Evolutionary conservation across 1,284 basidiomycete genomes (phyloP).

Genomic region (Coriolopsis trogii): DNA sequence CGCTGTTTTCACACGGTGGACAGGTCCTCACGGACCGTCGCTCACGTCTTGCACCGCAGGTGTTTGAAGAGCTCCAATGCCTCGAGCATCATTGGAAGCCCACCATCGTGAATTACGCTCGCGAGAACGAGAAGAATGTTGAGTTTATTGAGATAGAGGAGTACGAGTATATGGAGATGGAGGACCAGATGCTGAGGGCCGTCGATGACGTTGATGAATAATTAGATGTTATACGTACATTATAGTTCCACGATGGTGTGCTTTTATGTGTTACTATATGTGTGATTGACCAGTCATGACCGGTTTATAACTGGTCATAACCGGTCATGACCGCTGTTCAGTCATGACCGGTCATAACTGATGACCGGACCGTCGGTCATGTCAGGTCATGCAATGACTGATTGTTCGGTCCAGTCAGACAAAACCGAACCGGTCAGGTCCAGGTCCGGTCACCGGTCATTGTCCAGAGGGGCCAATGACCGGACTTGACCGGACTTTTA

Average conservation of each 20-base stretch:
- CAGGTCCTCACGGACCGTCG: constrained; percentile 1
- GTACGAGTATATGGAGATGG: not conserved
- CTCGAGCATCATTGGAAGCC: constrained; percentile 3
- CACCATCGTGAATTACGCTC: constrained; percentile 3
- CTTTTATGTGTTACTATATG: not conserved
- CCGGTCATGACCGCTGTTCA: not conserved
- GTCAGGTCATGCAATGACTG: not conserved
- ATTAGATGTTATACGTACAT: not conserved
- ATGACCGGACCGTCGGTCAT: not conserved
- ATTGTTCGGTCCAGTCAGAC: not conserved
- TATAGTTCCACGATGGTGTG: not conserved
- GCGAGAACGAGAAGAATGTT: not conserved
- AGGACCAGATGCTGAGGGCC: not conserved
- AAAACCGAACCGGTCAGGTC: not conserved
- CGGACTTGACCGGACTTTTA: constrained; percentile 3
- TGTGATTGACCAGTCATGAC: not conserved
- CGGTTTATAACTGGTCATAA: not conserved
- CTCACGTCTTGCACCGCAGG: constrained; percentile 4
- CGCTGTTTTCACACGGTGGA: constrained; percentile 7
- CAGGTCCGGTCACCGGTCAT: not conserved
- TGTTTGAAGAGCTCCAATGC: constrained; percentile 5
- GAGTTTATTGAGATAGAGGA: constrained; percentile 3
- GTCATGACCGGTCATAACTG: not conserved
- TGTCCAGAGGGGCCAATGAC: not conserved
- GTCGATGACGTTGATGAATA: not conserved